Percentiles rank a stretch among this genome's conserved stretches.
Conservation (phyloP, 306 rosid species). For the Gynostemma pentaphyllum region DNA sequence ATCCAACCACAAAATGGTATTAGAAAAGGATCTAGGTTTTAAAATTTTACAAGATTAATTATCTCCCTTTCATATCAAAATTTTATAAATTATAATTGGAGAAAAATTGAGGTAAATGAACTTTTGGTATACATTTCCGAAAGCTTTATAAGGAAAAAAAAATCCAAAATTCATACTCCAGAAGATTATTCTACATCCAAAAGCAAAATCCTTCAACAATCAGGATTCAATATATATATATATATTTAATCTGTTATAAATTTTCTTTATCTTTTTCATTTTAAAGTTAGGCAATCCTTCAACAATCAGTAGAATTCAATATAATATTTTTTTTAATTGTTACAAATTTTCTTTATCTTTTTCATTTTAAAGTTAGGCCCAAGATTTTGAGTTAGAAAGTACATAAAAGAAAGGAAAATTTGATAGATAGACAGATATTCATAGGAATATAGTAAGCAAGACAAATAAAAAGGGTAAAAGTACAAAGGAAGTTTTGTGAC, state of each 20-base stretch:
- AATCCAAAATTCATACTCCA: background rate
- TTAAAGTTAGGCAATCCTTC: background rate
- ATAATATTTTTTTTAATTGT: background rate
- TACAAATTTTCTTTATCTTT: background rate
- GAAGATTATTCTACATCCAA: background rate
- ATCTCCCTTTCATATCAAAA: too few relatives aligned
- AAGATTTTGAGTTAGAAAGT: constrained; percentile 2
- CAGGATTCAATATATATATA: too few relatives aligned
- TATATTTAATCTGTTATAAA: background rate
- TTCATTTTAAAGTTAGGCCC: background rate
- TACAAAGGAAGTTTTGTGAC: background rate
- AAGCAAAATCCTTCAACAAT: background rate
- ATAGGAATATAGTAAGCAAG: background rate
- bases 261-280: background rate
- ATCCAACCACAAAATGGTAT: background rate
- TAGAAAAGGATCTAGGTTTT: too few relatives aligned
- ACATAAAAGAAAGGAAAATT: background rate
- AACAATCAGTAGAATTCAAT: too few relatives aligned
- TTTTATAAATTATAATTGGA: too few relatives aligned
- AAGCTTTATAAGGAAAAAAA: too few relatives aligned
- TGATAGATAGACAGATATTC: constrained; percentile 9
- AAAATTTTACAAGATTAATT: too few relatives aligned
- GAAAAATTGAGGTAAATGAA: too few relatives aligned
- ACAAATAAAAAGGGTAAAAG: constrained; percentile 2
- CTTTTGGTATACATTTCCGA: too few relatives aligned